Evolutionary conservation across 768 basidiomycete species (phyloP).

Genomic region (Sarcodon sp.): DNA sequence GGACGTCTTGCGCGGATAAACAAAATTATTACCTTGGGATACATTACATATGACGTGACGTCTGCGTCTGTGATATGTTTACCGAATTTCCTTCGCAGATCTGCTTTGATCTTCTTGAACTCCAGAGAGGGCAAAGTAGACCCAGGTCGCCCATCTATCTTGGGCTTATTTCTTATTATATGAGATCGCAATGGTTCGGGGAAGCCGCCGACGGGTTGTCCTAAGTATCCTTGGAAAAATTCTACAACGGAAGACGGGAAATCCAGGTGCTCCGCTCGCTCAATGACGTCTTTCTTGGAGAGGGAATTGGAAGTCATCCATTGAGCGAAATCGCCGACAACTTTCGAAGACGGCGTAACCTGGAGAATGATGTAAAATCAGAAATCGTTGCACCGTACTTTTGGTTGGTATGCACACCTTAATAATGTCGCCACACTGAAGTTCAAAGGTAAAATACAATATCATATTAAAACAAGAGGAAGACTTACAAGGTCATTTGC

Average conservation of each 20-base stretch:
- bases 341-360: constrained; percentile 98
- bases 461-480: neutral
- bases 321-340: constrained; percentile 98
- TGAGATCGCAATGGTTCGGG: constrained; percentile 89
- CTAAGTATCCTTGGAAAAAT: constrained; percentile 99
- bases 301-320: constrained; percentile 97
- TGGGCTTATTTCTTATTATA: constrained; percentile 86
- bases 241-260: constrained; percentile 97
- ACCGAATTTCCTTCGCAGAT: constrained; percentile 88
- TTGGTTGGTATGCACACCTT: constrained; percentile 36
- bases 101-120: constrained; percentile 93
- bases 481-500: constrained; percentile 83
- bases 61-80: constrained; percentile 90
- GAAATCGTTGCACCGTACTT: neutral
- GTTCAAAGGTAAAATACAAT: neutral
- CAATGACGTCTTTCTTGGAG: constrained; percentile 74
- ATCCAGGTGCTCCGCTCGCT: constrained; percentile 81
- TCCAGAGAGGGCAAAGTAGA: constrained; percentile 78
- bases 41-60: constrained; percentile 95
- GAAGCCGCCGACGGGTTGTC: constrained; percentile 97
- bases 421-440: constrained; percentile 90
- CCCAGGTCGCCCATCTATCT: constrained; percentile 92
- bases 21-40: constrained; percentile 62
- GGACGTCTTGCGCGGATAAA: neutral
- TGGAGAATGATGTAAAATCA: constrained; percentile 11